These are phyloP conservation scores for Fraxinus greggii DNA, from an alignment of 305 asterid genomes.

Conservation along the genomic window DNA sequence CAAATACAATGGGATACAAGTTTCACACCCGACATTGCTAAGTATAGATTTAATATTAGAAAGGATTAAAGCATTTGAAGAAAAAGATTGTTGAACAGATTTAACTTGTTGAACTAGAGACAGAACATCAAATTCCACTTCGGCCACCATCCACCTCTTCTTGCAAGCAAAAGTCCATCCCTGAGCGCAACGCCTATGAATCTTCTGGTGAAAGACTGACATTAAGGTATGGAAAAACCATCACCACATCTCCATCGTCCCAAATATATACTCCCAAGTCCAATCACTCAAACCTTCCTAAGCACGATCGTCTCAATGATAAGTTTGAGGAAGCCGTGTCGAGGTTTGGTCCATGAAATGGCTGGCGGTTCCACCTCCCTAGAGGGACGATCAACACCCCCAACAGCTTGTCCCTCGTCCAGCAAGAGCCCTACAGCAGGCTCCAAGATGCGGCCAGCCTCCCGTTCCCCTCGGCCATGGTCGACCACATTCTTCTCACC, in stretches of 20 bases:
- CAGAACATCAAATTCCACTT: too few relatives aligned
- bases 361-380: not conserved
- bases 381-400: not conserved
- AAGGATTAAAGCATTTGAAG: too few relatives aligned
- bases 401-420: not conserved
- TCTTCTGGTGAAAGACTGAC: not conserved
- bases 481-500: not conserved
- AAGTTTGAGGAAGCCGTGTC: not conserved
- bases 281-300: not conserved
- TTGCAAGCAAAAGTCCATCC: too few relatives aligned
- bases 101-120: too few relatives aligned
- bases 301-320: not conserved
- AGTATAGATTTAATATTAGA: too few relatives aligned
- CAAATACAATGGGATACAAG: not conserved
- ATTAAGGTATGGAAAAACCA: not conserved
- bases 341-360: not conserved
- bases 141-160: too few relatives aligned
- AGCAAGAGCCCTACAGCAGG: not conserved
- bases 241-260: not conserved
- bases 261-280: not conserved
- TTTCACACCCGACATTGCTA: not conserved
- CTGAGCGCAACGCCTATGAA: not conserved
- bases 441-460: not conserved
- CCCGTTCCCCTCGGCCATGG: not conserved
- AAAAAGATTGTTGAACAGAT: too few relatives aligned